phyloP scores from a whole-genome alignment of 768 basidiomycete species.

The Leccinum variicolor region DNA sequence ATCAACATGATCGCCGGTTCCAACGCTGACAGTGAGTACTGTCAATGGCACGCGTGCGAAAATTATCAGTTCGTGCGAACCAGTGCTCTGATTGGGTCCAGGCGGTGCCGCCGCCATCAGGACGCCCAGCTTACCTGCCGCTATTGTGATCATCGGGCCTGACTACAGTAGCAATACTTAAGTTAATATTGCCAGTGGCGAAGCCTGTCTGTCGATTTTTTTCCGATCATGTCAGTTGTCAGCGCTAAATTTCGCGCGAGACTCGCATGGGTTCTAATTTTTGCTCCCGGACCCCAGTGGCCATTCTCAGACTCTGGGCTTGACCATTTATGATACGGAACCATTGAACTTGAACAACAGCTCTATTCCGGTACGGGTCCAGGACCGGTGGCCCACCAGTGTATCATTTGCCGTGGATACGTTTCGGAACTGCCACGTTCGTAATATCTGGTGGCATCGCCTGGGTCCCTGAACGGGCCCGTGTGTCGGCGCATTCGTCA shows the following conservation, averaged over 20 bases:
- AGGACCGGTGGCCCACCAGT: background rate
- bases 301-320: background rate
- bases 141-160: no score
- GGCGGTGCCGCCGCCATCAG: background rate
- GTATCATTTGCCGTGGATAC: conserved; percentile 4
- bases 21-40: no score
- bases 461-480: conserved; percentile 10
- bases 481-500: conserved; percentile 4
- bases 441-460: conserved; percentile 13
- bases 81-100: background rate
- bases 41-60: background rate
- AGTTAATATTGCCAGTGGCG: background rate
- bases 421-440: conserved; percentile 10
- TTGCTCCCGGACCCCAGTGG: background rate
- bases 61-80: background rate
- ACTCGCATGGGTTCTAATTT: background rate
- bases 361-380: background rate
- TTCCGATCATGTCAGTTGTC: background rate
- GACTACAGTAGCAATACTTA: background rate
- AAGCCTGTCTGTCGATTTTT: background rate
- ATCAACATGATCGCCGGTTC: background rate
- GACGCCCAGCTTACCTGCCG: background rate
- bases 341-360: background rate
- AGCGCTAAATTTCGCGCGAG: background rate
- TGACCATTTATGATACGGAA: background rate